phyloP scores from a whole-genome alignment of 352 stramenopile genomes.

The Globisporangium nodosum region DNA sequence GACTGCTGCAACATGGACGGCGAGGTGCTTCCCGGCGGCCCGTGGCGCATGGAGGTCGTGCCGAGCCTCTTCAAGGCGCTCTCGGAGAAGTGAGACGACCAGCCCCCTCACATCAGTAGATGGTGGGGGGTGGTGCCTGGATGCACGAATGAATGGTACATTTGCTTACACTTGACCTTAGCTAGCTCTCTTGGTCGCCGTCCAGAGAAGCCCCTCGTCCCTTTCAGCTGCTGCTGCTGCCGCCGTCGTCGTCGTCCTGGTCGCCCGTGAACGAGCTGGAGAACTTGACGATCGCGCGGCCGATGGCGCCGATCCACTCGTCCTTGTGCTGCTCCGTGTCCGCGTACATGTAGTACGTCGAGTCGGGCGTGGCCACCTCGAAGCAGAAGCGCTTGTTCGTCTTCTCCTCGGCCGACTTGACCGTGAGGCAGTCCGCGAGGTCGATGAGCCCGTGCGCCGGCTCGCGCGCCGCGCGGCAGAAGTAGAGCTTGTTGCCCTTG shows the following conservation, averaged over 20 bases:
- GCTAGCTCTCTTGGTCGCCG: background rate
- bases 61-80: slow-evolving; percentile 62
- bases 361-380: slow-evolving; percentile 85
- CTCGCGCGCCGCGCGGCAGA: slow-evolving; percentile 67
- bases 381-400: slow-evolving; percentile 91
- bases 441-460: slow-evolving; percentile 87
- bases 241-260: slow-evolving; percentile 58
- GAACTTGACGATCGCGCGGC: slow-evolving; percentile 96
- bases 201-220: background rate
- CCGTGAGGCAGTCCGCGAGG: slow-evolving; percentile 84
- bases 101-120: background rate
- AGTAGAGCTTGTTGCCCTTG: slow-evolving; percentile 91
- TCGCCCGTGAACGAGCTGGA: slow-evolving; percentile 95
- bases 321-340: slow-evolving; percentile 90
- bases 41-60: slow-evolving; percentile 72
- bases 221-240: slow-evolving; percentile 5
- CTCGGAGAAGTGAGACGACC: slow-evolving; percentile 52
- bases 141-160: slow-evolving; percentile 6
- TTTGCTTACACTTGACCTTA: slow-evolving; percentile 7
- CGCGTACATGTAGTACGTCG: slow-evolving; percentile 90
- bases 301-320: slow-evolving; percentile 94
- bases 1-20: slow-evolving; percentile 75
- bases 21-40: slow-evolving; percentile 56
- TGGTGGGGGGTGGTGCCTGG: too few species aligned
- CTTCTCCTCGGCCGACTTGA: slow-evolving; percentile 90